phyloP scores from a whole-genome alignment of 2,329 filamentous ascomycete genomes.

The Aschersonia sp. region DNA sequence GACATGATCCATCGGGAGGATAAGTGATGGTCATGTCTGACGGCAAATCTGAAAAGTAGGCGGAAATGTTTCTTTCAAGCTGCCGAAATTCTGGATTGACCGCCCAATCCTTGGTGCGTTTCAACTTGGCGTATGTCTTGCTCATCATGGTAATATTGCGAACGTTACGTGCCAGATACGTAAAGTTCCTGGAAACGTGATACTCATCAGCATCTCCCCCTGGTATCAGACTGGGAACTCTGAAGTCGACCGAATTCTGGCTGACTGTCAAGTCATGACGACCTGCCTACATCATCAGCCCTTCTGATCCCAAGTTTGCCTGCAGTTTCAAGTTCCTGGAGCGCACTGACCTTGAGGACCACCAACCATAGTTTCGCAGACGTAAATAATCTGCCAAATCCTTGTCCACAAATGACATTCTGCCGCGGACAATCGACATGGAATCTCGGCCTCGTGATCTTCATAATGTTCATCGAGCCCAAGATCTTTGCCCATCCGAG shows the following conservation, averaged over 20 bases:
- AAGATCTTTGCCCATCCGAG: slow-evolving; percentile 86
- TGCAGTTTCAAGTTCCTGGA: background rate
- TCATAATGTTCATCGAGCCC: slow-evolving; percentile 78
- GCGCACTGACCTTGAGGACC: slow-evolving; percentile 62
- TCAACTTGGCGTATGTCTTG: slow-evolving; percentile 57
- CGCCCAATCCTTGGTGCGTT: slow-evolving; percentile 73
- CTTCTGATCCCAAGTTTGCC: background rate
- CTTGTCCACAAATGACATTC: slow-evolving; percentile 78
- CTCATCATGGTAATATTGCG: slow-evolving; percentile 68
- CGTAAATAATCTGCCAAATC: slow-evolving; percentile 79
- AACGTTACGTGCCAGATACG: slow-evolving; percentile 65
- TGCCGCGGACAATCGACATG: slow-evolving; percentile 52
- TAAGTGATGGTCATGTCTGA: slow-evolving; percentile 65
- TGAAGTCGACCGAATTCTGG: slow-evolving; percentile 62
- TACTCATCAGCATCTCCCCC: slow-evolving; percentile 64
- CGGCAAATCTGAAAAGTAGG: slow-evolving; percentile 67
- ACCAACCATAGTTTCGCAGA: slow-evolving; percentile 84
- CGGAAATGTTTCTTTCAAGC: slow-evolving; percentile 61
- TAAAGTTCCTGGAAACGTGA: slow-evolving; percentile 69
- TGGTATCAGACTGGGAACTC: slow-evolving; percentile 45
- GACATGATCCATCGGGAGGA: slow-evolving; percentile 62
- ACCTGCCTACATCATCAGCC: slow-evolving; percentile 28
- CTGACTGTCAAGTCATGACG: slow-evolving; percentile 67
- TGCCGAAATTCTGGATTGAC: slow-evolving; percentile 70
- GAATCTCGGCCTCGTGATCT: slow-evolving; percentile 56